These are phyloP conservation scores for Aspergillus transmontanensis DNA, from an alignment of 2,329 filamentous ascomycete species.

Conservation along the genomic window DNA sequence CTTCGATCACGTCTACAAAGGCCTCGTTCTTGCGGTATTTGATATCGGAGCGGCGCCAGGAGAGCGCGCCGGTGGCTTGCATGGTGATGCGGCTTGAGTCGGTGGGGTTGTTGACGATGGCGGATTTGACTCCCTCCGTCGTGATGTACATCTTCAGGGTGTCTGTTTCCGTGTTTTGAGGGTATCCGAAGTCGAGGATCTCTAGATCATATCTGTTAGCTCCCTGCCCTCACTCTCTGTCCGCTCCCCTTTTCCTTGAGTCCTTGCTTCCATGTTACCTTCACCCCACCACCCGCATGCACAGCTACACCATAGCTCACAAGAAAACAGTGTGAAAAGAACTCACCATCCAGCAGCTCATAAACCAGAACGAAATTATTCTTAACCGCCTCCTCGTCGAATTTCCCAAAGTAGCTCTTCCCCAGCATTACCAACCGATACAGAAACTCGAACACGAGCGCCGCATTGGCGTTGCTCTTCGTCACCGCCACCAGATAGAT, in stretches of 20 bases:
- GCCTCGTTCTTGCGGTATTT: conserved; percentile 99
- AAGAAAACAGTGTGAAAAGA: background rate
- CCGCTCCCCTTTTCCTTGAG: background rate
- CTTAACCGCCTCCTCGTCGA: conserved; percentile 99
- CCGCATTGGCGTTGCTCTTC: conserved; percentile 98
- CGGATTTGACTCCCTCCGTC: conserved; percentile 96
- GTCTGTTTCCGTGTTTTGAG: conserved; percentile 97
- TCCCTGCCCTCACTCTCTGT: background rate
- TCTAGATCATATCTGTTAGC: conserved; percentile 58
- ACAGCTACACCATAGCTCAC: background rate
- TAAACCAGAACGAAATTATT: conserved; percentile 99
- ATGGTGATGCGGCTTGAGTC: conserved; percentile 98
- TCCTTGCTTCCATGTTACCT: background rate
- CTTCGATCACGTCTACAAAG: conserved; percentile 98
- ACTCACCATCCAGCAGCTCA: conserved; percentile 85
- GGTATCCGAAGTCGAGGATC: conserved; percentile 98
- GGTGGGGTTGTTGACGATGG: conserved; percentile 64
- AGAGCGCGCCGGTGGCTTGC: conserved; percentile 96
- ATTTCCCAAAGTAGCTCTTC: conserved; percentile 96
- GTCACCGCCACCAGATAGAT: conserved; percentile 97
- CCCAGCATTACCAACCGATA: conserved; percentile 89
- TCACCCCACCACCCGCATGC: background rate
- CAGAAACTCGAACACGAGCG: conserved; percentile 95
- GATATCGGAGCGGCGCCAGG: conserved; percentile 95
- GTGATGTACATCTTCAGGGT: conserved; percentile 99